Evolutionary conservation across 2,329 filamentous ascomycete genomes (phyloP).

Genomic region (Colletotrichum sidae): DNA sequence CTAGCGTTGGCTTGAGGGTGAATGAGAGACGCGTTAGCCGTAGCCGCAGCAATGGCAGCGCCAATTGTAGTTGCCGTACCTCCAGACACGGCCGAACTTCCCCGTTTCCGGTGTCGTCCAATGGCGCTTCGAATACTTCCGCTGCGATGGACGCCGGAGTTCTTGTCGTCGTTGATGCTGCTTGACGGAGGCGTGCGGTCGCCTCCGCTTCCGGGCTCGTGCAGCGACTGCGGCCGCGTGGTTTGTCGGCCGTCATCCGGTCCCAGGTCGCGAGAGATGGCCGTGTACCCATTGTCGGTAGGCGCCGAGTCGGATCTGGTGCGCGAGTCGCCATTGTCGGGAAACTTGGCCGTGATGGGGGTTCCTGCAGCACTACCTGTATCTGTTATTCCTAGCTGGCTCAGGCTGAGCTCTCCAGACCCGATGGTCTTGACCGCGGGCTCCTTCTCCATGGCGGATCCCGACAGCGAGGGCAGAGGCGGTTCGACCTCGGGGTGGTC

Average conservation of each 20-base stretch:
- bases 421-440: conserved; percentile 90
- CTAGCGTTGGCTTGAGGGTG: conserved; percentile 68
- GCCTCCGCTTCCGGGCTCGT: conserved; percentile 61
- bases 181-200: conserved; percentile 75
- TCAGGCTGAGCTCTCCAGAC: conserved; percentile 87
- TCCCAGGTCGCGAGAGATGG: conserved; percentile 48
- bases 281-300: conserved; percentile 51
- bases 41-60: conserved; percentile 76
- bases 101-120: conserved; percentile 76
- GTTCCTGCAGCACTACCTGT: conserved; percentile 64
- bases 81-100: conserved; percentile 80
- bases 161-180: conserved; percentile 73
- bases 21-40: conserved; percentile 74
- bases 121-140: conserved; percentile 75
- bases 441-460: conserved; percentile 64
- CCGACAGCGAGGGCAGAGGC: conserved; percentile 39
- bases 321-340: conserved; percentile 60
- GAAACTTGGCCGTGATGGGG: conserved; percentile 66
- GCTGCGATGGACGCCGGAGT: conserved; percentile 66
- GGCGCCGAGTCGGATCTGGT: conserved; percentile 70
- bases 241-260: conserved; percentile 46
- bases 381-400: conserved; percentile 84
- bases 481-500: conserved; percentile 58
- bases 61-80: conserved; percentile 75
- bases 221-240: conserved; percentile 61